Base-by-base conservation (phyloP, 805 yeast species). In the Candida railenensis region DNA sequence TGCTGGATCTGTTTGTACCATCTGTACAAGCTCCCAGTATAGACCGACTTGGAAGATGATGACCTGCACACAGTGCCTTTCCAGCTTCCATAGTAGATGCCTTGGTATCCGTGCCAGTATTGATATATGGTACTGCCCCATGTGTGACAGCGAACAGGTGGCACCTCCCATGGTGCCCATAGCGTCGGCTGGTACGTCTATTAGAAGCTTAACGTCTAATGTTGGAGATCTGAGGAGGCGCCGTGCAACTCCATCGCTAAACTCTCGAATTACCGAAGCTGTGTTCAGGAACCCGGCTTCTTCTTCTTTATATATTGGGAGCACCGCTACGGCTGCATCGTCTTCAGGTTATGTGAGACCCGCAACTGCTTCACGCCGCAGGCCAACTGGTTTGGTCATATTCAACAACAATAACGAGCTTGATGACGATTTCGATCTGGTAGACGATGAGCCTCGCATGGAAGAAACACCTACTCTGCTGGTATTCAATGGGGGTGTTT, bases 71-170 rank as follows among this genome's bases (percentile, higher is more conserved):
- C 49, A 53, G 3, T 75, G 80, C 46, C 67, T 69, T 2, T 62
- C 72, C 3, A 53, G 59, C 2, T 75, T 73, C 54, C 81, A 77
- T 51, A 56, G 53, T 18, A 39, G 48, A 4, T 77, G 81, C 48
- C 57, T 77, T 15, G 77, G 76, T 2, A 36, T 65, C 33, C 32
- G 46, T 1, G 44, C 37, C 1, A 40, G 47, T 11, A 38, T 36
- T 3, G 48, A 34, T 40, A 59, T 49, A 14, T 77, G 81, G 82
- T 60, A 59, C 47, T 78, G 83, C 54, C 82, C 82, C n/a, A 66
- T 75, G 49, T 78, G 83, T 53, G 80, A 74, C 46, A 57, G 59
- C 45, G 63, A 61, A 28, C 80, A 76, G 55, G 73, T 16, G 39
- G 19, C 39, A 12, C 39, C 39, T 8, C 16, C 22, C 9, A 36